Evolutionary conservation across 2,329 filamentous ascomycete genomes (phyloP), one percentile per base, ranked within the genome.

Genomic region (Ambrosiella xylebori): DNA sequence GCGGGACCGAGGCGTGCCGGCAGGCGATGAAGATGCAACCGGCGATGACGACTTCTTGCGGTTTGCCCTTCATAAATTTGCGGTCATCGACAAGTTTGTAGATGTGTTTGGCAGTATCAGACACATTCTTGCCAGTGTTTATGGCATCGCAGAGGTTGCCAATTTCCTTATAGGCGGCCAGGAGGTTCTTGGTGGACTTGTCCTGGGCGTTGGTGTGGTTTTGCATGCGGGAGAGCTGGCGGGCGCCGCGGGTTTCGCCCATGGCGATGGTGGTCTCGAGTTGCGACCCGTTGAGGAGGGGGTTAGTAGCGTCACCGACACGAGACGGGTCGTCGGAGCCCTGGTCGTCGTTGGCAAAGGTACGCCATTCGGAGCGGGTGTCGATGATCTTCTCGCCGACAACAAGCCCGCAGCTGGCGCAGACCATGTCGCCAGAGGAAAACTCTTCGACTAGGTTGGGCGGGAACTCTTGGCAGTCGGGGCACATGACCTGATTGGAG

Each of bases 11-110:
- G 67, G 88, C 86, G 70, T 96, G 88, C 50, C 93, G 88, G 69
- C 91, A 97, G 45, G 93, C 89, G 65, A 98, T 91, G 75, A 98
- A 97, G 70, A 98, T 93, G 71, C 90, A 96, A 6, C 90, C 89
- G 4, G 93, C 93, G 64, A 97, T 91, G 64, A 98, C 85, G 58
- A 88, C 87, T 65, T 97, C 91, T 67, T 90, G 86, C 0, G 87
- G 85, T 72, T 98, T 98, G 68, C 90, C 90, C 73, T 95, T 95
- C 78, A 97, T 89, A 58, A 89, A 79, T 69, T 91, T 91, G 67
- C 85, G 84, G 71, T 98, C 93, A 65, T 95, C 89, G 27, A 91
- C 87, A 59, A 93, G 79, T 74, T 96, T 97, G 79, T 86, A 98
- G 63, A 97, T 84, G 68, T 94, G 86, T 74, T 96, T 96, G 61